Evolutionary conservation across 176 grass and related monocot species (phyloP).

Genomic region (Aegilops umbellulata): DNA sequence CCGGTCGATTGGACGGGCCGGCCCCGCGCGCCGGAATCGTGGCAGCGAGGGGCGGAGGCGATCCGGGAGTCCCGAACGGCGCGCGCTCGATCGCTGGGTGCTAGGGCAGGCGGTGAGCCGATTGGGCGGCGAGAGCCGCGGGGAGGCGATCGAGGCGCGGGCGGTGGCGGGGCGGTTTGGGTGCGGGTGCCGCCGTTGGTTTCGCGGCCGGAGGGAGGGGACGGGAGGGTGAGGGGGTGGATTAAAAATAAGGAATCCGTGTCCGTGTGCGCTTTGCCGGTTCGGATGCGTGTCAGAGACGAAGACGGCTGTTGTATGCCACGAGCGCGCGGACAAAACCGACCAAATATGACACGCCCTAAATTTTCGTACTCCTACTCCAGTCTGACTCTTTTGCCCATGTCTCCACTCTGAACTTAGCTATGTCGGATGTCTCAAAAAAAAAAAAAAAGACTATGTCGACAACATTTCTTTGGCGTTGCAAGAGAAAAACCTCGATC

Average conservation of each 20-base stretch:
- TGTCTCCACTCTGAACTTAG: background rate
- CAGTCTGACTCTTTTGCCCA: background rate
- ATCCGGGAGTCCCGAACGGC: background rate
- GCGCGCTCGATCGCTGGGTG: slow-evolving; percentile 2
- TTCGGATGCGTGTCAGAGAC: background rate
- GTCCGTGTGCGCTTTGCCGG: background rate
- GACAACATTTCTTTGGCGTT: no score
- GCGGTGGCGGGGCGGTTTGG: slow-evolving; percentile 2
- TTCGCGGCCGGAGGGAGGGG: slow-evolving; percentile 30
- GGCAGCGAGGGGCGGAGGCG: background rate
- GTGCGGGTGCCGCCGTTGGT: slow-evolving; percentile 43
- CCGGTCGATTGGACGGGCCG: background rate
- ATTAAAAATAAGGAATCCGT: background rate
- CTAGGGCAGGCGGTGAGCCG: background rate
- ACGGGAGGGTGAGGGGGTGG: background rate
- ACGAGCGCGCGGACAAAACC: background rate
- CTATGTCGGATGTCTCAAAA: no score
- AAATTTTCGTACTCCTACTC: background rate
- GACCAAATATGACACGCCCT: background rate
- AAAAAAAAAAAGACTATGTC: no score
- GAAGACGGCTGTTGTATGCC: background rate
- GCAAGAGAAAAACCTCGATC: no score
- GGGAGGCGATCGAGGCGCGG: background rate
- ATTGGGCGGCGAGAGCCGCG: background rate
- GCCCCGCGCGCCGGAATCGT: background rate